Base-by-base conservation (phyloP, 495 filamentous ascomycete genomes). In the Talaromyces proteolyticus region DNA sequence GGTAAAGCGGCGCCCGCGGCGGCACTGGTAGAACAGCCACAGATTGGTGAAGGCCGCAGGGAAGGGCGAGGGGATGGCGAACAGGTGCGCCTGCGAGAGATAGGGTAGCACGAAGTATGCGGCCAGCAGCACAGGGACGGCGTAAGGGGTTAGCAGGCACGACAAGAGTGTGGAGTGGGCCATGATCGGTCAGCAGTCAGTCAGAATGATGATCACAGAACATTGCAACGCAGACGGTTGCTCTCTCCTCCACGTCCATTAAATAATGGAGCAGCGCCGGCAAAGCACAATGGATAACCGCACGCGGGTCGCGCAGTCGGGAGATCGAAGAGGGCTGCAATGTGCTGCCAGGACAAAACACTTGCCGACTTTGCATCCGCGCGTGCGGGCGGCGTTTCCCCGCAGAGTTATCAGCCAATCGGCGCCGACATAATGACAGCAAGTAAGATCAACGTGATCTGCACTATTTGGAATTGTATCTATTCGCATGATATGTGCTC, bases 71-170 rank as follows among this genome's bases (percentile, higher is more conserved):
- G 89, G 87, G 40, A 93, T 82, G 48, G 76, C 67, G 38, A 77
- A 73, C 51, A 93, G 73, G 12, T 74, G 70, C 56, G 72, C 70
- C 56, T 82, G 83, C 44, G 82, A 73, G 23, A 92, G 54, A 64
- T 92, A 93, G 0, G 86, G 82, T 37, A 85, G 66, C 21, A 90
- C 20, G 57, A 81, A 93, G 68, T 80, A 92, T 46, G 77, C 63
- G 8, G 78, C 51, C 1, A 80, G 46, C 11, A 79, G 59, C 18
- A 77, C 67, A 10, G 80, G 57, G 20, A 83, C 70, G 25, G 78
- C 57, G 60, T 79, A 88, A 1, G 86, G 82, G n/a, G 74, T 74
- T 50, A 76, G 55, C 47, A 87, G 52, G 25, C 78, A 60, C 43
- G 73, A 65, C 49, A 79, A 47, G 23, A 81, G 56, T 16, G 47